Evolutionary conservation across 2,329 filamentous ascomycete genomes (phyloP), one percentile per base, ranked within the genome.

Genomic region (Clonostachys rosea): DNA sequence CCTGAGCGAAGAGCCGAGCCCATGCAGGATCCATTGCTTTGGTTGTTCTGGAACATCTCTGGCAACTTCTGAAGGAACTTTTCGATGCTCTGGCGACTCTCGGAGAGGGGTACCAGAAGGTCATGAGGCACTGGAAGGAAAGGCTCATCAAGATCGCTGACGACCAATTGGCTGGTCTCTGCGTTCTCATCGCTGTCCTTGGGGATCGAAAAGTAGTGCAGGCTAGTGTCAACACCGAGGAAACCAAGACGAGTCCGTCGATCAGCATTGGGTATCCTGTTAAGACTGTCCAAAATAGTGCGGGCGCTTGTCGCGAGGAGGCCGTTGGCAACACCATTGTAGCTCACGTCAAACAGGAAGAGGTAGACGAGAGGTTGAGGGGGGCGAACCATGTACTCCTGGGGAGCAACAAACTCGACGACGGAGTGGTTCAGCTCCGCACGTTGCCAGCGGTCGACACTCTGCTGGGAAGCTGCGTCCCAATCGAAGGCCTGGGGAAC

Each of bases 401-500:
- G 94, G 3, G 94, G 94, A 12, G 94, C 94, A 55, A 99, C 89
- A 62, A 96, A 99, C 63, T 99, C 94, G 50, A 96, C 91, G 35
- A 97, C 91, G n/a, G 91, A 81, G 63, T 96, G 87, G 71, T 99
- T 99, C 51, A 99, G 76, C 65, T 99, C 94, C 37, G 90, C 81
- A 57, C 94, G 80, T 65, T 95, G 86, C 87, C 94, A 95, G 62
- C 94, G 78, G 65, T 99, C 92, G 44, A 95, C 86, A 45, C 84
- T 87, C 74, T 95, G 91, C 68, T 97, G 92, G 47, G 91, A 78
- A 41, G 89, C 86, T 34, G 90, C 86, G 68, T 99, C 94, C 94
- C 94, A 99, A 65, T 99, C 94, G 56, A 99, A 99, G 36, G 91
- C 91, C 69, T 99, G 94, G n/a, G 94, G 94, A 37, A 97, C 92